phyloP scores from a whole-genome alignment of 306 rosid genomes.

The Rosa multiflora region DNA sequence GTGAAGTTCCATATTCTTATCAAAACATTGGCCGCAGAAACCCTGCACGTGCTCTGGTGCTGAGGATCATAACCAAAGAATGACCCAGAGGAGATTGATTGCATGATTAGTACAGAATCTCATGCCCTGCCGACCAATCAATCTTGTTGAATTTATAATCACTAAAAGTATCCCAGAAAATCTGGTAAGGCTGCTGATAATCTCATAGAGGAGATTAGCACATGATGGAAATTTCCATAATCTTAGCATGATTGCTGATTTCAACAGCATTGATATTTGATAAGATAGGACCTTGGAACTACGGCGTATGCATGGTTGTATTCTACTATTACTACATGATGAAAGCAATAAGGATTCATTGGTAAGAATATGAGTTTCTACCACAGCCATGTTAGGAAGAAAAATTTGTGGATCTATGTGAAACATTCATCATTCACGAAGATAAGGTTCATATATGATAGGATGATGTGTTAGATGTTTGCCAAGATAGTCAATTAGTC shows the following conservation, averaged over 20 bases:
- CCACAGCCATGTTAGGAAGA: slow-evolving; percentile 27
- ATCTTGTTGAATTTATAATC: slow-evolving; percentile 28
- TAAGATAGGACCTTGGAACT: slow-evolving; percentile 6
- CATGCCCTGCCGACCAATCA: slow-evolving; percentile 22
- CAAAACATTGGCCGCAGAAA: not conserved
- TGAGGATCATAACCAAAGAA: not conserved
- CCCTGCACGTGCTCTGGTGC: slow-evolving; percentile 18
- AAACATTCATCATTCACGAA: not conserved
- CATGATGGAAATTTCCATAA: slow-evolving; percentile 15
- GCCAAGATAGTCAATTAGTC: not conserved
- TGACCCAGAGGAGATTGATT: slow-evolving; percentile 24
- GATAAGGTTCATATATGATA: not conserved
- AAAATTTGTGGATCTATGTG: slow-evolving; percentile 27
- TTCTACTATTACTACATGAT: not conserved
- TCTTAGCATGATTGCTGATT: slow-evolving; percentile 22
- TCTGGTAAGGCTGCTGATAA: slow-evolving; percentile 39
- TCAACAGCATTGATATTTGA: slow-evolving; percentile 20
- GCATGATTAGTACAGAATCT: slow-evolving; percentile 13
- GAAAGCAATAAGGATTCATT: not conserved
- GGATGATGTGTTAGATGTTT: not conserved
- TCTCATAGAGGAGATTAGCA: not conserved
- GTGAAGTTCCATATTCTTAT: not conserved
- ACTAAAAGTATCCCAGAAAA: slow-evolving; percentile 50
- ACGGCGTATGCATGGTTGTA: not conserved
- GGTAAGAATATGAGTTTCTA: not conserved